Evolutionary conservation across 2,329 filamentous ascomycete genomes (phyloP), one percentile per base, ranked within the genome.

Genomic region (Graphiopsis chlorocephala): DNA sequence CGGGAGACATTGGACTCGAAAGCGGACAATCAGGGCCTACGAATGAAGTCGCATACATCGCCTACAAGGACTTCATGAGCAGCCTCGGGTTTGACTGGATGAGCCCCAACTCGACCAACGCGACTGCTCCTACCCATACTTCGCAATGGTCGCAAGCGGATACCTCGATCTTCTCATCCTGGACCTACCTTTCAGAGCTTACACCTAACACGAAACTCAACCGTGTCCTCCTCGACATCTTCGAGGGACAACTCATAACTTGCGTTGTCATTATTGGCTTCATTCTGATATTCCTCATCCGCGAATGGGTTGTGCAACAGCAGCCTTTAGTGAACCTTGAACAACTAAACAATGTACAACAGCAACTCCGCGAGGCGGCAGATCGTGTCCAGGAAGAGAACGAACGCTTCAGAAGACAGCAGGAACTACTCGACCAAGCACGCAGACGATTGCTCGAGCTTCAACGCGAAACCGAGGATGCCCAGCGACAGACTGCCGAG

Each of bases 231-330:
- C 88, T 98, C 61, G 90, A 93, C 70, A 86, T 94, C 0, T 81
- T 97, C 3, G 95, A 99, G 79, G 95, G 95, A 4, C 93, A 97
- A 74, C 86, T 98, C 56, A 97, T 99, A 70, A 99, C 94, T 0
- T 81, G 97, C 6, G 80, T 96, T 12, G 92, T 98, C 59, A 94
- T 99, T 8, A 85, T 97, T 52, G 93, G 90, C 65, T 99, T 98
- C 77, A 97, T 99, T 65, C 81, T 99, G n/a, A 88, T 99, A 48
- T 99, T 99, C 70, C 80, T 99, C 4, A 97, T 99, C 55, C 84
- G 96, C 55, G 95, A 99, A 79, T 99, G 97, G 85, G 95, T 99
- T 59, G 93, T 99, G 11, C 95, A 99, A 76, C 95, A 99, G 76
- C 95, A 99, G 74, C 95, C 94, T 5, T 89, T 93, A 68, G 90